phyloP scores from a whole-genome alignment of 352 stramenopile genomes.

The Phytophthora sp. region DNA sequence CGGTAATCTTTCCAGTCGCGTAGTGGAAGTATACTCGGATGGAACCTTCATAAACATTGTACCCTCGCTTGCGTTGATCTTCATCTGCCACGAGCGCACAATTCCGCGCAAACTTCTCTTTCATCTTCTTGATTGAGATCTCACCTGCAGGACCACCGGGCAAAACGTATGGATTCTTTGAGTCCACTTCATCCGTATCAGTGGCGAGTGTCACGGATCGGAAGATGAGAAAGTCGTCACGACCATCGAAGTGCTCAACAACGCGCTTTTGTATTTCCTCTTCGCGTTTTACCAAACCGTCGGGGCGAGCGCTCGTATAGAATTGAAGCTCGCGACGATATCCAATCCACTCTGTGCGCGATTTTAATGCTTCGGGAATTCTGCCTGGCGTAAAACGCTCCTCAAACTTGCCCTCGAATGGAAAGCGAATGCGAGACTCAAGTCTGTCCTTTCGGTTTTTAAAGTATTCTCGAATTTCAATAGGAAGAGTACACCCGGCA shows the following conservation, averaged over 20 bases:
- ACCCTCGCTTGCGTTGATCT: conserved; percentile 91
- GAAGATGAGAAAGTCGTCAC: conserved; percentile 88
- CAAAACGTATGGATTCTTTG: conserved; percentile 82
- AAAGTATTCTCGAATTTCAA: conserved; percentile 94
- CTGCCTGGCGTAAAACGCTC: conserved; percentile 81
- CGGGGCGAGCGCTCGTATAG: conserved; percentile 89
- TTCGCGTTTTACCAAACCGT: conserved; percentile 85
- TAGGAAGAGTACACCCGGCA: conserved; percentile 68
- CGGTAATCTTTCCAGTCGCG: conserved; percentile 91
- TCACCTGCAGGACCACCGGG: conserved; percentile 73
- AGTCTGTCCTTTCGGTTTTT: conserved; percentile 92
- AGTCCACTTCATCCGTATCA: conserved; percentile 79
- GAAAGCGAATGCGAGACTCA: conserved; percentile 73
- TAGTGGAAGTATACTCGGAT: conserved; percentile 93
- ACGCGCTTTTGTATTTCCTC: conserved; percentile 91
- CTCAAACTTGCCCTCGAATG: conserved; percentile 87
- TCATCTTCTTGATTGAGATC: conserved; percentile 93
- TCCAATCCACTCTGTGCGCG: conserved; percentile 88
- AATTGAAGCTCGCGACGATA: conserved; percentile 90
- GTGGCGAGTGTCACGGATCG: conserved; percentile 80
- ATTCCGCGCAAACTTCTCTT: conserved; percentile 91
- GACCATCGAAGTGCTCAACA: conserved; percentile 84
- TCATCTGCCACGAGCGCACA: conserved; percentile 52
- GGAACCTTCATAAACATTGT: conserved; percentile 90
- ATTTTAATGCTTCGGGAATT: conserved; percentile 74